Base-by-base conservation (phyloP, 2,329 filamentous ascomycete species). In the Paraconiothyrium brasiliense region DNA sequence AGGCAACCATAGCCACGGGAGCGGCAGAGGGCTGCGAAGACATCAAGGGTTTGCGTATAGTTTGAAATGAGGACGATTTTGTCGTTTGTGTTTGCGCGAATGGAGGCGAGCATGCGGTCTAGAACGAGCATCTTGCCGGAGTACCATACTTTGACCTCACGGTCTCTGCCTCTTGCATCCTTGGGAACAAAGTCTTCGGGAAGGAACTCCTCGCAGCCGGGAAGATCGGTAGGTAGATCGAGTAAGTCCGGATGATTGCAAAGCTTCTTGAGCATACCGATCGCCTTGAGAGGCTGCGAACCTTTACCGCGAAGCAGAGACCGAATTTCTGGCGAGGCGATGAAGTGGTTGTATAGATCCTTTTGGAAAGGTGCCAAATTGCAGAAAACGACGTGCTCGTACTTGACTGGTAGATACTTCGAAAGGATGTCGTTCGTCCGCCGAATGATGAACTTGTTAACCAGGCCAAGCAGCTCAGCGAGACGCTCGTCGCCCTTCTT, bases 31-130 rank as follows among this genome's bases (percentile, higher is more conserved):
- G 89, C 90, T 69, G 97, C 94, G 74, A 99, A 98, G 3, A 99
- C 85, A 78, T 99, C 95, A 4, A 99, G 86, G 0, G 95, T 99
- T 71, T 95, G 92, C 0, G 95, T 99, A 80, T 98, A 99, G 76
- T 99, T 99, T 79, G 93, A 97, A 79, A 99, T 99, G 60, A 99
- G 87, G 13, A 99, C 95, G 72, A 99, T 99, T 80, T 99, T 99
- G 85, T 99, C 95, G 72, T 97, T 97, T 0, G 95, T 98, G 72
- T 98, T 94, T 71, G 94, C 90, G 16, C 93, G 92, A 69, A 99
- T 99, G 32, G 94, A 91, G 37, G 94, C 93, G 54, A 99, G 87
- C 96, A 99, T 99, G 60, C 94, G 90, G 75, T 97, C 95, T n/a
- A 99, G 87, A 3, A 99, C 95, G 72, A 92, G 89, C 93, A 99